These are phyloP conservation scores for Picea glauca DNA, from an alignment of 75 land plant species.

Conservation along the genomic window DNA sequence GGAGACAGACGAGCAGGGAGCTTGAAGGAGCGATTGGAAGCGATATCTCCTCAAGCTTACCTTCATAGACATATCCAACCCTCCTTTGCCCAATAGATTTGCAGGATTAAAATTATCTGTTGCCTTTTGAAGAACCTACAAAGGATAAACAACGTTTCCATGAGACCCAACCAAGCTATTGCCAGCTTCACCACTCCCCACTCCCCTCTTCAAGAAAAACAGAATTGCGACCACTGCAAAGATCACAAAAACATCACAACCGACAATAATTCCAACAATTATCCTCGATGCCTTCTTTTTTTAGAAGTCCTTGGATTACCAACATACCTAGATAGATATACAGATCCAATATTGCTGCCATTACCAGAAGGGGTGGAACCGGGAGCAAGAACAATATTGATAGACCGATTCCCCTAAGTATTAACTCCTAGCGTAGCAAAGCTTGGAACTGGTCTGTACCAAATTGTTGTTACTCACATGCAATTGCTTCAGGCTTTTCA, in stretches of 20 bases:
- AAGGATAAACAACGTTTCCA: conserved; percentile 28
- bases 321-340: conserved; percentile 2
- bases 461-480: conserved; percentile 81
- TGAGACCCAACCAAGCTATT: conserved; percentile 16
- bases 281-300: conserved; percentile 14
- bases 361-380: conserved; percentile 9
- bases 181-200: conserved; percentile 21
- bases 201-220: conserved; percentile 18
- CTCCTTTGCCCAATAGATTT: conserved; percentile 72
- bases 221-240: background rate
- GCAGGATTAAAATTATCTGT: conserved; percentile 67
- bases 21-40: too few relatives aligned
- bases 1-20: too few relatives aligned
- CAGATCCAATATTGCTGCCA: background rate
- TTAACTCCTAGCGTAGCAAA: conserved; percentile 29
- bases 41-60: conserved; percentile 40
- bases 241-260: conserved; percentile 23
- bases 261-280: conserved; percentile 38
- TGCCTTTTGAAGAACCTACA: conserved; percentile 48
- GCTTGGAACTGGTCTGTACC: conserved; percentile 42
- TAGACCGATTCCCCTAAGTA: conserved; percentile 34
- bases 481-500: conserved; percentile 29
- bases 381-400: conserved; percentile 19
- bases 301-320: background rate
- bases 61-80: conserved; percentile 89